These are phyloP conservation scores for Thuja plicata DNA, from an alignment of 83 land plant genomes.

Conservation along the genomic window DNA sequence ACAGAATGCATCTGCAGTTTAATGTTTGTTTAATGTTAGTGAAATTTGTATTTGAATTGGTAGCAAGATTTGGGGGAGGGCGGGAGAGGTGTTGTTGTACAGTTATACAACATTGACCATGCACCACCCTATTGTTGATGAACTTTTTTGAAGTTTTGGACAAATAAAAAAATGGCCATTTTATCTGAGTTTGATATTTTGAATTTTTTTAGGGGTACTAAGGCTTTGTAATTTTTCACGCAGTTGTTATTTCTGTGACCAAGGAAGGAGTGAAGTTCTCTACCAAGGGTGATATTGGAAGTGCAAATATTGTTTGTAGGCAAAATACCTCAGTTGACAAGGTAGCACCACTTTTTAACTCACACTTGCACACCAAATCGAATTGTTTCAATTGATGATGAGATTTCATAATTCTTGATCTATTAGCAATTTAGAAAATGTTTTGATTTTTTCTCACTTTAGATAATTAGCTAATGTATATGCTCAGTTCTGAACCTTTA, in stretches of 20 bases:
- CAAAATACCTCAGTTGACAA: slow-evolving; percentile 93
- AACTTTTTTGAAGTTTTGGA: background rate
- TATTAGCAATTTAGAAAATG: background rate
- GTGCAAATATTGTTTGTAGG: slow-evolving; percentile 91
- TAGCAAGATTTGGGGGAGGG: background rate
- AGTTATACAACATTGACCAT: background rate
- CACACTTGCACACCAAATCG: background rate
- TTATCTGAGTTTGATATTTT: background rate
- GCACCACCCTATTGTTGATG: background rate
- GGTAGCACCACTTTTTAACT: slow-evolving; percentile 26
- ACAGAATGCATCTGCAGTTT: background rate
- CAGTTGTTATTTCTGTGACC: slow-evolving; percentile 96
- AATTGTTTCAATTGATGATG: background rate
- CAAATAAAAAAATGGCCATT: background rate
- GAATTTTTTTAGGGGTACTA: background rate
- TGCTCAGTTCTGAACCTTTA: background rate
- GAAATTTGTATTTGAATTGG: background rate
- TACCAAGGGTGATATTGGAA: slow-evolving; percentile 93
- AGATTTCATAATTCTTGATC: background rate
- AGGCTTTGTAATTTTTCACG: slow-evolving; percentile 7
- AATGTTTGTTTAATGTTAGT: background rate
- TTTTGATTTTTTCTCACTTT: background rate
- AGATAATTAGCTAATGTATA: background rate
- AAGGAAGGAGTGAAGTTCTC: slow-evolving; percentile 98
- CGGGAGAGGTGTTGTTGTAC: background rate